Evolutionary conservation across 1,284 basidiomycete genomes (phyloP), one percentile per base, ranked within the genome.

Genomic region (Trichosporon inkin): DNA sequence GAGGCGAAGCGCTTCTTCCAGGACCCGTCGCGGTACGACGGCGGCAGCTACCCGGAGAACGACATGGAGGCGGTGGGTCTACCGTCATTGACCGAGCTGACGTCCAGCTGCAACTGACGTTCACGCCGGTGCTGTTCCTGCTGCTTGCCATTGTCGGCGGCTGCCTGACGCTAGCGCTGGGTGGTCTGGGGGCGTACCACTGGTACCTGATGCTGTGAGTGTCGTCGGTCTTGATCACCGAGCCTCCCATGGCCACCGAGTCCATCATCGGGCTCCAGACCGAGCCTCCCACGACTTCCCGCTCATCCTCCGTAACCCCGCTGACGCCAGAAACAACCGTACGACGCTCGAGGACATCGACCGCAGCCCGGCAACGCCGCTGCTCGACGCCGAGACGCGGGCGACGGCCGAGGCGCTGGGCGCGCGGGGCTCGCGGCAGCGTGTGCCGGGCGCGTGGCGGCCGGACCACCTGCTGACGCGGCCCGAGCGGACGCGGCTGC

Each of bases 271-370:
- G 28, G 28, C 28, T 32, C 28, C 8, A 32, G 28, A 32, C 28
- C 56, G 16, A 57, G 58, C 54, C 36, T 32, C 28, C 28, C 5
- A 32, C 28, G 28, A 32, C 28, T 32, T 5, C 28, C n/a, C n/a
- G n/a, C 10, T 24, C 10, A n/a, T 10, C 13, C 17, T 17, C 10
- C 44, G 5, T n/a, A 0, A 1, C 5, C 8, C 28, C 28, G 24
- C 57, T 62, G 53, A 63, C 47, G 13, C 17, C 67, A 92, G 89
- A 28, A 89, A 87, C 47, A 93, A 93, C 73, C 88, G 90, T 74
- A 92, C 90, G 4, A 93, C 90, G 0, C 69, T 92, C 32, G 91
- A 94, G 72, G 83, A 86, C 62, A 82, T 92, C 38, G 85, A 88
- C 0, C 57, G 63, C 4, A 88, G 88, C 2, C 44, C 44, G 16